Evolutionary conservation across 2,329 filamentous ascomycete species (phyloP).

Genomic region (Penicillium sclerotiorum): DNA sequence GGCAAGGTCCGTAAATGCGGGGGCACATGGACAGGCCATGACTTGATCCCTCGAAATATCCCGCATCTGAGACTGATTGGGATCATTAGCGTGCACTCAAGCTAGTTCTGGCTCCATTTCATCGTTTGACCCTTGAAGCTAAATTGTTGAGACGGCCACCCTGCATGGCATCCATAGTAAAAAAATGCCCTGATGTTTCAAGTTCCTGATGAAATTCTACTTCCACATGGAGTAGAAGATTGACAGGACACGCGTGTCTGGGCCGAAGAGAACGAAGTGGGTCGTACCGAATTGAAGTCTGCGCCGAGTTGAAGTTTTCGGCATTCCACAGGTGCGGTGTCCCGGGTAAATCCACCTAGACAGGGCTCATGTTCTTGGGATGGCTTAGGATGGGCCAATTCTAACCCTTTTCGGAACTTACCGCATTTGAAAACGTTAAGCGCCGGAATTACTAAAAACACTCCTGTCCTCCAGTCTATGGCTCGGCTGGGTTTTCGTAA

Average conservation of each 20-base stretch:
- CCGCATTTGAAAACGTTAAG: background rate
- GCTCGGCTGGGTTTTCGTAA: background rate
- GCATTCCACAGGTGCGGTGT: too few species aligned
- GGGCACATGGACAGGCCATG: slow-evolving; percentile 5
- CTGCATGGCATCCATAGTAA: too few species aligned
- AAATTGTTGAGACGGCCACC: too few species aligned
- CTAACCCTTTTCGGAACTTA: background rate
- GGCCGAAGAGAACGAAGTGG: slow-evolving; percentile 3
- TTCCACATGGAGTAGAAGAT: slow-evolving; percentile 1
- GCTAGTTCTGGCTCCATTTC: too few species aligned
- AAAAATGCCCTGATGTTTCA: too few species aligned
- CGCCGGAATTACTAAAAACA: too few species aligned
- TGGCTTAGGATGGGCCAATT: background rate
- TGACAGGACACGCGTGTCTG: slow-evolving; percentile 3
- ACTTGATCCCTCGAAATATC: slow-evolving; percentile 1
- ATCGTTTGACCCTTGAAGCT: too few species aligned
- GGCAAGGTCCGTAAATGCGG: slow-evolving; percentile 15
- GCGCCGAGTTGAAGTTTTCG: background rate
- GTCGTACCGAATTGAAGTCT: slow-evolving; percentile 9
- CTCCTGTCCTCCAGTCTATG: background rate
- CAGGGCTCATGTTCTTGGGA: too few species aligned
- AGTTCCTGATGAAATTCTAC: background rate
- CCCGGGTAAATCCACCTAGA: too few species aligned
- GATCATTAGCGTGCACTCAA: background rate
- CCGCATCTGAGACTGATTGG: background rate